These are phyloP conservation scores for Gremmenia infestans DNA, from an alignment of 2,329 filamentous ascomycete genomes.

Conservation along the genomic window DNA sequence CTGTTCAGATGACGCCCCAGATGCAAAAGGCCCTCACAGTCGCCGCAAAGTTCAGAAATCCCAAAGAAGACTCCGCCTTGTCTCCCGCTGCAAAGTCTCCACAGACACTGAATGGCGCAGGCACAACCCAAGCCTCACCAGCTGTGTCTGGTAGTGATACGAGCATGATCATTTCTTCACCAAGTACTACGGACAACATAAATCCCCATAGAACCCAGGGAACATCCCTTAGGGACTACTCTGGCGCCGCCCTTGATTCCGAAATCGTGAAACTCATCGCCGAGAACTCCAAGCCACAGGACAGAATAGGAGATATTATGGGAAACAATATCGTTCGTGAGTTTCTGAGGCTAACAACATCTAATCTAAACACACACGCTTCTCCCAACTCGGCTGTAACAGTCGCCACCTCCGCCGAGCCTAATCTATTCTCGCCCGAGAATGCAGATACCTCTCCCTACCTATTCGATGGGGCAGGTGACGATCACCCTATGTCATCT, in stretches of 20 bases:
- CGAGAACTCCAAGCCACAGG: background rate
- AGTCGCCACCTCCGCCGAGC: background rate
- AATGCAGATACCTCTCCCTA: background rate
- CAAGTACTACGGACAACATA: no score
- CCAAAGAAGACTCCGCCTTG: background rate
- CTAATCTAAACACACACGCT: background rate
- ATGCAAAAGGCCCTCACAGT: conserved; percentile 8
- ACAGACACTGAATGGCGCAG: no score
- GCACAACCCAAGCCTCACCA: no score
- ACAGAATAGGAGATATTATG: background rate
- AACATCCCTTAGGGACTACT: background rate
- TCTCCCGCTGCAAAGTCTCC: no score
- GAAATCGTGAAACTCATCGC: background rate
- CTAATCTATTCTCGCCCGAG: background rate
- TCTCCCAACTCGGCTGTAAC: background rate
- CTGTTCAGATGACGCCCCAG: no score
- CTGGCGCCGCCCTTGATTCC: background rate
- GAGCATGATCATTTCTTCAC: no score
- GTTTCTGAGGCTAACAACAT: background rate
- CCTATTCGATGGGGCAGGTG: conserved; percentile 2
- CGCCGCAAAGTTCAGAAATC: conserved; percentile 1
- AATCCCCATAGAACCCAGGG: no score
- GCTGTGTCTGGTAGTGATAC: no score
- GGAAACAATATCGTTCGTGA: background rate
- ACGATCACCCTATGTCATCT: conserved; percentile 3